Evolutionary conservation across 352 stramenopile genomes (phyloP).

Genomic region (Peronospora destructor): DNA sequence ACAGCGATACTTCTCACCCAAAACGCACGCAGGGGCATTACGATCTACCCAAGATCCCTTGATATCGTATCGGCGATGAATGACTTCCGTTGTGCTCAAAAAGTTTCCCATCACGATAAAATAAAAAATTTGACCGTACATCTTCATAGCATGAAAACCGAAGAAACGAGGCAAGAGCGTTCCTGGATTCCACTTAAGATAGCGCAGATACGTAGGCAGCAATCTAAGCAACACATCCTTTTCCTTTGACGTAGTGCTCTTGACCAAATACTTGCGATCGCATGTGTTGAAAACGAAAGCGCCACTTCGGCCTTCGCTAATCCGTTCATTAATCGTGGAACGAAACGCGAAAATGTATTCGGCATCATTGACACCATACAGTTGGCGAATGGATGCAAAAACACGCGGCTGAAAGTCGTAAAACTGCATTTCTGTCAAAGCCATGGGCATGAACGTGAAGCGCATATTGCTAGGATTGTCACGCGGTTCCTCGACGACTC

Average conservation of each 20-base stretch:
- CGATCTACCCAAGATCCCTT: slow-evolving; percentile 88
- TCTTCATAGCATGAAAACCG: slow-evolving; percentile 86
- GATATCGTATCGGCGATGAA: slow-evolving; percentile 87
- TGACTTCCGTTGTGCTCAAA: slow-evolving; percentile 71
- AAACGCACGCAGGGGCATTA: slow-evolving; percentile 66
- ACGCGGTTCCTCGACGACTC: slow-evolving; percentile 48
- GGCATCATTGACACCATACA: slow-evolving; percentile 61
- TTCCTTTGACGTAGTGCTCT: slow-evolving; percentile 79
- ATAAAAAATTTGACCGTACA: slow-evolving; percentile 88
- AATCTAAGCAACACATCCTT: slow-evolving; percentile 75
- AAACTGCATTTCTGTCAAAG: slow-evolving; percentile 82
- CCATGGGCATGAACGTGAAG: slow-evolving; percentile 62
- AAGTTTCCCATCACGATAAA: slow-evolving; percentile 92
- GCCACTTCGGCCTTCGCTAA: slow-evolving; percentile 82
- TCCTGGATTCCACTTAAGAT: slow-evolving; percentile 85
- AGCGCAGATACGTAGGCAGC: slow-evolving; percentile 75
- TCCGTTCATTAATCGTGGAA: slow-evolving; percentile 81
- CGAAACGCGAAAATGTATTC: slow-evolving; percentile 80
- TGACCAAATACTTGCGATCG: slow-evolving; percentile 88
- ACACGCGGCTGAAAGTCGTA: slow-evolving; percentile 79
- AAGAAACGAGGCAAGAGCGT: slow-evolving; percentile 87
- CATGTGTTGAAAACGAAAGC: slow-evolving; percentile 89
- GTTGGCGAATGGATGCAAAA: slow-evolving; percentile 67
- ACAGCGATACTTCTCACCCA: slow-evolving; percentile 73
- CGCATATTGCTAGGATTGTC: slow-evolving; percentile 36